phyloP scores from a whole-genome alignment of 2,329 filamentous ascomycete genomes.

The Westerdykella ornata region DNA sequence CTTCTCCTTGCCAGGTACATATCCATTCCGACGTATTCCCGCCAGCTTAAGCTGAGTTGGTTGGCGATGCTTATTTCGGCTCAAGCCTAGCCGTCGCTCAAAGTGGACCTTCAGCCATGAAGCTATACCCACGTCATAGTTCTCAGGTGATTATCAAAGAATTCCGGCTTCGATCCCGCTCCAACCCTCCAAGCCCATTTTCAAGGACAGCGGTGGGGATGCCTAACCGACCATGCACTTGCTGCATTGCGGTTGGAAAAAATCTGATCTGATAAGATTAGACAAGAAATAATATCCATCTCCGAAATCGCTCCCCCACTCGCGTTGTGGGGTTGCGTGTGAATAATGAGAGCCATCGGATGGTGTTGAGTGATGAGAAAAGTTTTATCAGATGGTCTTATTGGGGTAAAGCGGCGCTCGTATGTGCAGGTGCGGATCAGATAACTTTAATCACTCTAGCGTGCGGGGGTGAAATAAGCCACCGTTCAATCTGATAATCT shows the following conservation, averaged over 20 bases:
- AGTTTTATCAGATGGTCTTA: slow-evolving; percentile 21
- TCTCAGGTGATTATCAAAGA: slow-evolving; percentile 6
- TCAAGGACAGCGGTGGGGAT: background rate
- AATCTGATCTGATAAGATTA: slow-evolving; percentile 28
- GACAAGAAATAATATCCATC: background rate
- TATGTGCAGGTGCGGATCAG: background rate
- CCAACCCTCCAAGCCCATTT: background rate
- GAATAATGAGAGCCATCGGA: too few relatives aligned
- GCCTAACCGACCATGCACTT: background rate
- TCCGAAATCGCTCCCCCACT: too few relatives aligned
- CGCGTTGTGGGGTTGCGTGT: too few relatives aligned
- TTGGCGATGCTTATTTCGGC: background rate
- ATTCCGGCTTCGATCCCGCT: background rate
- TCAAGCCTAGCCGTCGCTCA: background rate
- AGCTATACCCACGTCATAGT: background rate
- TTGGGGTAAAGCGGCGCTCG: background rate
- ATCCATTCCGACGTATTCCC: too few relatives aligned
- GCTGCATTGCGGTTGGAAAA: background rate
- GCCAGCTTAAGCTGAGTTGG: background rate
- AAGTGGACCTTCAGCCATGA: background rate
- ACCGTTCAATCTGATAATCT: background rate
- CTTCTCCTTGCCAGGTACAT: too few relatives aligned
- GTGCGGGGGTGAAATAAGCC: background rate
- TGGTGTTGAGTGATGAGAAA: background rate
- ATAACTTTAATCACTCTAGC: background rate